Base-by-base conservation (phyloP, 2,329 filamentous ascomycete species). In the Microdochium trichocladiopsis region DNA sequence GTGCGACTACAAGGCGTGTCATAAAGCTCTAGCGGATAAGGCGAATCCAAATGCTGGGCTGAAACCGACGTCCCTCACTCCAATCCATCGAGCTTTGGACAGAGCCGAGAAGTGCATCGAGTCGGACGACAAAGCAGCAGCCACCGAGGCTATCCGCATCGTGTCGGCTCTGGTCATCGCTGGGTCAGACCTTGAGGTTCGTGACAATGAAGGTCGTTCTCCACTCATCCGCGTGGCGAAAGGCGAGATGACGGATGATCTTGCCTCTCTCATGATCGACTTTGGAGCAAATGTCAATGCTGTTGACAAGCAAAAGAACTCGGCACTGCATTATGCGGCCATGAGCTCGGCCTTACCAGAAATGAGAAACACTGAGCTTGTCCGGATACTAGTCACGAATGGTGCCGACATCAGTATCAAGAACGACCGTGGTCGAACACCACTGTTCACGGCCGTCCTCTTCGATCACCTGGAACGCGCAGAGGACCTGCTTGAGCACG, bases 281-380 rank as follows among this genome's bases (percentile, higher is more conserved):
- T 57, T 51, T n/a, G 56, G 56, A n/a, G 54, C 55, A 25, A 37
- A 47, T 12, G 53, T 54, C 16, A 57, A 60, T 22, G 54, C 53
- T 6, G 57, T 49, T 11, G 60, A 61, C 47, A 55, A 54, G 18
- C 47, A 58, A 25, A 53, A 28, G 33, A 60, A 58, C 25, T 58
- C 58, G 14, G 56, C 60, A 41, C 56, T 61, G 12, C 57, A 59
- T 25, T 50, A 60, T 25, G 59, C 59, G 5, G 58, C 59, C 18
- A 53, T 55, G 51, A 57, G 56, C 31, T 45, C 51, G 4, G 41
- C 56, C 2, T 55, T 52, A 8, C 43, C 53, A 2, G 58, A 59
- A 31, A 55, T 56, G 56, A 50, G 53, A 9, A 61, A 60, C 25
- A 43, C 53, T n/a, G 49, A 58, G 36, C 54, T 53, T 3, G 50